Percentiles rank a stretch among this genome's conserved stretches.
phyloP scores from a whole-genome alignment of 768 basidiomycete species.

The Russula dissimulans region DNA sequence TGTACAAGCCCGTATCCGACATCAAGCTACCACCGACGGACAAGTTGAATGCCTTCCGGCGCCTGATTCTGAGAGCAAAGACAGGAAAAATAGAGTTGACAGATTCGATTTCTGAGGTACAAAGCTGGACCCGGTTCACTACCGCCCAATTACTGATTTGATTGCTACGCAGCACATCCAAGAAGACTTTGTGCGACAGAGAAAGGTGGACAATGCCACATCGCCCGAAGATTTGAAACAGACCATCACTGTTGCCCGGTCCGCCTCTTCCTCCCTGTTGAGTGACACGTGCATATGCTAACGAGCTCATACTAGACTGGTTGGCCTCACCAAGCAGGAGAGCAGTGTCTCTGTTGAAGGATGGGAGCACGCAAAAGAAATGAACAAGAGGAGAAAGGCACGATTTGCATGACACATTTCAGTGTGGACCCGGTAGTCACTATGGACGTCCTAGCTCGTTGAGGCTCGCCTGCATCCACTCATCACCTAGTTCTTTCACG shows the following conservation, averaged over 20 bases:
- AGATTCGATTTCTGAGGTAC: slow-evolving; percentile 51
- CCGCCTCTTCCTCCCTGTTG: slow-evolving; percentile 18
- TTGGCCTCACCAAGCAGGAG: slow-evolving; percentile 54
- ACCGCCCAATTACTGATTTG: background rate
- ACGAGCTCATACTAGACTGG: slow-evolving; percentile 35
- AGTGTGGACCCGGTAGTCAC: background rate
- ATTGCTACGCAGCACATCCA: slow-evolving; percentile 49
- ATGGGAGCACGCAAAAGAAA: slow-evolving; percentile 57
- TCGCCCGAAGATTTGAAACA: slow-evolving; percentile 57
- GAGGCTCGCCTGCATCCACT: slow-evolving; percentile 63
- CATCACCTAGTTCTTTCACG: slow-evolving; percentile 47
- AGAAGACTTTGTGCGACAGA: slow-evolving; percentile 54
- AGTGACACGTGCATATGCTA: background rate
- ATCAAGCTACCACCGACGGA: slow-evolving; percentile 39
- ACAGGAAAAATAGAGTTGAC: slow-evolving; percentile 44
- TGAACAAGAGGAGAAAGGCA: slow-evolving; percentile 41
- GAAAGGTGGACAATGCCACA: slow-evolving; percentile 31
- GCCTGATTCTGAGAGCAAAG: slow-evolving; percentile 53
- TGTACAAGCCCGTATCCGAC: slow-evolving; percentile 43
- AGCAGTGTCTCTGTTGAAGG: slow-evolving; percentile 43
- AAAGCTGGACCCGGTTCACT: slow-evolving; percentile 6
- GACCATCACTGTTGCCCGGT: slow-evolving; percentile 66
- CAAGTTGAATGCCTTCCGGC: slow-evolving; percentile 46
- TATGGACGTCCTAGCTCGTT: slow-evolving; percentile 34
- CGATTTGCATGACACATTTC: slow-evolving; percentile 16